Base-by-base conservation (phyloP, 1,139 yeast genomes). In the Saccharomyces hybrid region DNA sequence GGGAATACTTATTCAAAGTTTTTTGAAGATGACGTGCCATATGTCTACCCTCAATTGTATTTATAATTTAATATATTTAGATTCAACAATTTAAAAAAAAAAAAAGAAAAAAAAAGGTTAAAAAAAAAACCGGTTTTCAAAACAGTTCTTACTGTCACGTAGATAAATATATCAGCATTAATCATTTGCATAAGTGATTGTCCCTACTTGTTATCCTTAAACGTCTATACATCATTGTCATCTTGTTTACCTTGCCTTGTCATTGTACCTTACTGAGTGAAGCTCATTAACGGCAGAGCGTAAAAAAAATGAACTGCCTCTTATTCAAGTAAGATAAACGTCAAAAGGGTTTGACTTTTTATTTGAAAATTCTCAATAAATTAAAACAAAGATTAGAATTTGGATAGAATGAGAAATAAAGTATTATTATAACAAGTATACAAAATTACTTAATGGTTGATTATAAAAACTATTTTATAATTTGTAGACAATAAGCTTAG, bases 401-500 rank as follows among this genome's bases (percentile, higher is more conserved):
- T 38, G 3, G 6, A 6, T 38, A 38, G 42, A 38, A 16, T 38
- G 42, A 38, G 42, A 38, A 34, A 38, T 38, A 32, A 48, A 32
- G 25, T 3, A 4, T 23, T 19, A 48, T 32, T 27, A 48, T 27
- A 6, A n/a, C 28, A 49, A 42, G 47, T 55, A 53, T 47, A 56
- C 47, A 53, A 55, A 55, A 38, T 53, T 50, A 47, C 23, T 48
- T 50, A 41, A 49, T 38, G 47, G 47, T 49, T 44, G 46, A 50
- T 46, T 28, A 42, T 31, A 52, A 25, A 48, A 47, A 48, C 27
- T 32, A 51, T 46, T 50, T 52, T 38, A 38, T 38, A 38, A 38
- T 38, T 38, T 38, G 42, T 38, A 38, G 23, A 34, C 42, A 47
- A 53, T 52, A 58, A 61, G 64, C 58, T 70, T 72, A 72, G 68